Conservation (phyloP, 2,329 filamentous ascomycete genomes). For the Aspergillus sp. region DNA sequence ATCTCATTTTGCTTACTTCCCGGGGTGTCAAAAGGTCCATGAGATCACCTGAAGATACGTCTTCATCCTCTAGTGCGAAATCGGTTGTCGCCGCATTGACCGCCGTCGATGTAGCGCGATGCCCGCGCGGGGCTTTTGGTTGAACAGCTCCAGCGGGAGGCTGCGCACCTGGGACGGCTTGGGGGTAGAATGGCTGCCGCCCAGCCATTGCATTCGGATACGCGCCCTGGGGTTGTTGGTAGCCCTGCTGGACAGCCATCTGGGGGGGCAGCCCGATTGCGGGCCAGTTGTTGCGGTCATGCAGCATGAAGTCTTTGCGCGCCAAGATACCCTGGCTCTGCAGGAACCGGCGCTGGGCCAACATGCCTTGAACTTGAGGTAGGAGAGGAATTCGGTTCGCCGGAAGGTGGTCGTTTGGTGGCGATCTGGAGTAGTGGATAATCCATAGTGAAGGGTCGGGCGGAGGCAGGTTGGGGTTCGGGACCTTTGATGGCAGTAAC, state of each 20-base stretch:
- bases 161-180: slow-evolving; percentile 33
- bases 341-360: slow-evolving; percentile 60
- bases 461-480: slow-evolving; percentile 69
- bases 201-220: slow-evolving; percentile 42
- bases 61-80: slow-evolving; percentile 77
- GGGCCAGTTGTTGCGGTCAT: slow-evolving; percentile 89
- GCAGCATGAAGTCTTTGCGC: slow-evolving; percentile 92
- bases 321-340: slow-evolving; percentile 78
- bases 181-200: slow-evolving; percentile 43
- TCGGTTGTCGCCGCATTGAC: slow-evolving; percentile 47
- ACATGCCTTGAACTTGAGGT: slow-evolving; percentile 46
- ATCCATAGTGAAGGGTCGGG: slow-evolving; percentile 87
- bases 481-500: slow-evolving; percentile 72
- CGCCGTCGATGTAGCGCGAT: slow-evolving; percentile 46
- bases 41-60: slow-evolving; percentile 82
- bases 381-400: slow-evolving; percentile 59
- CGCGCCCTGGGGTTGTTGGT: slow-evolving; percentile 53
- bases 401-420: slow-evolving; percentile 74
- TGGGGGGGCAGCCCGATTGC: slow-evolving; percentile 71
- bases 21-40: slow-evolving; percentile 88
- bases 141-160: slow-evolving; percentile 30
- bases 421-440: slow-evolving; percentile 82
- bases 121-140: slow-evolving; percentile 47
- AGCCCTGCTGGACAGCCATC: slow-evolving; percentile 54
- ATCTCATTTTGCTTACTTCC: slow-evolving; percentile 84